phyloP scores from a whole-genome alignment of 2,329 filamentous ascomycete genomes.

The Fusarium mexicanum region DNA sequence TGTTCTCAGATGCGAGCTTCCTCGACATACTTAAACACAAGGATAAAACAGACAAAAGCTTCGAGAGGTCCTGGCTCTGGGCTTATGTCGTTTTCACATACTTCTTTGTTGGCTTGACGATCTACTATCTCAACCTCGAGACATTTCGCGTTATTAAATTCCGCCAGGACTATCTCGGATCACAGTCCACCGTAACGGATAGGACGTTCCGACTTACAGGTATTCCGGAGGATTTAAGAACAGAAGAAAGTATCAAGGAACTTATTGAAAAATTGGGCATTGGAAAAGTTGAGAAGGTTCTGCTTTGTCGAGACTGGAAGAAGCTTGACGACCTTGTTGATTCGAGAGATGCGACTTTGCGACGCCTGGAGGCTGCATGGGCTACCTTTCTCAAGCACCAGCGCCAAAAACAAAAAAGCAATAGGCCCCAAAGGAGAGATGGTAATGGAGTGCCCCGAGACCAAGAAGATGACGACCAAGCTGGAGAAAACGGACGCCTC shows the following conservation, averaged over 20 bases:
- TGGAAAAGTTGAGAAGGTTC: constrained; percentile 88
- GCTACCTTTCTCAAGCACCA: constrained; percentile 66
- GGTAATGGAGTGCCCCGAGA: constrained; percentile 36
- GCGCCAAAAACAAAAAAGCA: neutral
- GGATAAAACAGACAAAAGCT: constrained; percentile 48
- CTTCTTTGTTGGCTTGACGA: constrained; percentile 82
- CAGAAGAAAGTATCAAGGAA: constrained; percentile 83
- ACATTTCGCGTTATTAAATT: constrained; percentile 87
- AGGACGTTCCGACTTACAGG: constrained; percentile 91
- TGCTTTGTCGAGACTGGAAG: constrained; percentile 87
- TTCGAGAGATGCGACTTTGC: constrained; percentile 70
- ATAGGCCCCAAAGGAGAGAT: neutral
- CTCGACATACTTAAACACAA: constrained; percentile 43
- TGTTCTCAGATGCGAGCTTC: constrained; percentile 22
- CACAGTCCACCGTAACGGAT: constrained; percentile 94
- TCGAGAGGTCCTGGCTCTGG: constrained; percentile 74
- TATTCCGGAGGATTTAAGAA: constrained; percentile 80
- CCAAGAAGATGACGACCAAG: constrained; percentile 52
- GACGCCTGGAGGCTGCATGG: constrained; percentile 85
- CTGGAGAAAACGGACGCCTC: constrained; percentile 68
- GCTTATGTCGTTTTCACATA: constrained; percentile 96
- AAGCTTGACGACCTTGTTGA: constrained; percentile 79
- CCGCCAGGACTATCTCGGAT: constrained; percentile 90
- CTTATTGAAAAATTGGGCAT: constrained; percentile 90
- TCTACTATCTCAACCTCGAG: constrained; percentile 85